Evolutionary conservation across 2,329 filamentous ascomycete species (phyloP).

Genomic region (Fusarium zealandicum): DNA sequence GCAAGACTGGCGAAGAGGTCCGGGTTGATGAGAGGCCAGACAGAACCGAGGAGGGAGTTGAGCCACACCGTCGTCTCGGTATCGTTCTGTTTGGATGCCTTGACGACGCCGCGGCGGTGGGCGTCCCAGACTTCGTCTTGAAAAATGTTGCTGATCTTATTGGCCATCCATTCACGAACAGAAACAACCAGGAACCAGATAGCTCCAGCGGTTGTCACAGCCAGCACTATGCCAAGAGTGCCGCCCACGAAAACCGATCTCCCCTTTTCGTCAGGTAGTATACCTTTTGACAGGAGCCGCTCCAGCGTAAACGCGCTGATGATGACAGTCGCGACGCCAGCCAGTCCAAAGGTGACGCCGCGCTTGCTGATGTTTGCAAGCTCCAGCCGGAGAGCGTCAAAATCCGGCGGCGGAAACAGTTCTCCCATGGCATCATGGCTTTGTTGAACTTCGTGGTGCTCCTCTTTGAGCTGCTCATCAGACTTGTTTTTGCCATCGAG

Average conservation of each 20-base stretch:
- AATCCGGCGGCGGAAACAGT: constrained; percentile 58
- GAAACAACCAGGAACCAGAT: constrained; percentile 51
- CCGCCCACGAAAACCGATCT: constrained; percentile 32
- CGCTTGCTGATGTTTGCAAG: constrained; percentile 44
- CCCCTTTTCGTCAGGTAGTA: constrained; percentile 10
- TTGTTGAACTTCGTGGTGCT: constrained; percentile 48
- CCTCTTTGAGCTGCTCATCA: constrained; percentile 47
- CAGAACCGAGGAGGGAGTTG: constrained; percentile 70
- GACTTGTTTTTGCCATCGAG: constrained; percentile 50
- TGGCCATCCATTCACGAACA: constrained; percentile 66
- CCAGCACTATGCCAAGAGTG: constrained; percentile 40
- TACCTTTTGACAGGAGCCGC: constrained; percentile 28
- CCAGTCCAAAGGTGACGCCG: constrained; percentile 48
- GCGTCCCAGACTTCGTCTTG: constrained; percentile 76
- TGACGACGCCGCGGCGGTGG: constrained; percentile 59
- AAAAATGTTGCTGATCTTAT: constrained; percentile 68
- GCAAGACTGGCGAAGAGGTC: constrained; percentile 74
- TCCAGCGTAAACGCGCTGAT: constrained; percentile 38
- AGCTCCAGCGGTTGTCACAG: constrained; percentile 36
- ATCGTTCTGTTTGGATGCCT: constrained; percentile 51
- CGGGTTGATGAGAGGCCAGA: constrained; percentile 79
- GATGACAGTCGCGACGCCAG: constrained; percentile 46
- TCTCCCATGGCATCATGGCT: constrained; percentile 52
- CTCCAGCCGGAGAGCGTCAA: constrained; percentile 50
- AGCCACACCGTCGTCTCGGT: constrained; percentile 76